Base-by-base conservation (phyloP, 805 yeast species). In the Ascoidea rubescens region DNA sequence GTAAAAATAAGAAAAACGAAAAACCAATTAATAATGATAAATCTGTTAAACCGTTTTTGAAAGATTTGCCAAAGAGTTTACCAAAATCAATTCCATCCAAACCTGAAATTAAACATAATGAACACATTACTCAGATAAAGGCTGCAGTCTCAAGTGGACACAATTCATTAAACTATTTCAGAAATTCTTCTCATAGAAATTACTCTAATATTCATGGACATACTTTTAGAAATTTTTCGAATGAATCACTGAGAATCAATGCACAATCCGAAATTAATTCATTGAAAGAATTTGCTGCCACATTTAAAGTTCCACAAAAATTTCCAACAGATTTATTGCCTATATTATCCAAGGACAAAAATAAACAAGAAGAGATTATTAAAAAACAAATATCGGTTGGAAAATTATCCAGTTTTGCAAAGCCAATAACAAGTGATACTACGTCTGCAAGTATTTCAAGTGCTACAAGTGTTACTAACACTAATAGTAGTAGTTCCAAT, bases 241-340 rank as follows among this genome's bases (percentile, higher is more conserved):
- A 33, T 33, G 42, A 33, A 10, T 33, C 42, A 7, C 42, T 69
- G 56, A 69, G 74, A 53, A 63, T 73, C 52, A 74, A 69, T 57
- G 75, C 78, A 1, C 79, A 79, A 62, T 77, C 78, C 56, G 88
- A 83, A 62, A 75, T 84, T 56, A 81, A 81, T 56, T 78, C 86
- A 8, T 71, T 87, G 52, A 80, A 78, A 56, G 87, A 85, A 61
- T 89, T 90, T 62, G 79, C 95, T 45, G 87, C 86, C 49, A 84
- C 78, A 58, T 86, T 87, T 66, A 87, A 87, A 65, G 78, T 89
- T 33, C 84, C 84, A 2, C 78, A 77, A 43, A 69, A 69, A 49
- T 67, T 71, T 56, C 91, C 95, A 5, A 66, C 72, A 17, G 89
- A 84, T 59, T 69, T 82, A 55, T 67, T 83, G 55, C 89, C 93